Evolutionary conservation across 73 alveolate genomes (phyloP).

Genomic region (Durusdinium trenchii): DNA sequence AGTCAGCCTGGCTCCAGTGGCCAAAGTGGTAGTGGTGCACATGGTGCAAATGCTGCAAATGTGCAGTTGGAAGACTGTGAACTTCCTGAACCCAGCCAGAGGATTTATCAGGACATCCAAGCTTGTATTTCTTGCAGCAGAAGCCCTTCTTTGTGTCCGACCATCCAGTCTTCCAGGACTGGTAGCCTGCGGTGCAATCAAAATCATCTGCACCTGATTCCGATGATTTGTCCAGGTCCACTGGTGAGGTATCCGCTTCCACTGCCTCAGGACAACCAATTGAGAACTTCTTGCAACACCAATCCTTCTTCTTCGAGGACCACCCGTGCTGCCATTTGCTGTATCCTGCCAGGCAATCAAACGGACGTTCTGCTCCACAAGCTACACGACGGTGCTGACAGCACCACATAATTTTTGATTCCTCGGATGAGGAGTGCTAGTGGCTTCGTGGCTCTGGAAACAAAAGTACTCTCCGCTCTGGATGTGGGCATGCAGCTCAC

Average conservation of each 20-base stretch:
- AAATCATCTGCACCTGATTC: neutral
- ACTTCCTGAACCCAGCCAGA: neutral
- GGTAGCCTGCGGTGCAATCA: slow-evolving; percentile 58
- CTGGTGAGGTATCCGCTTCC: too few species aligned
- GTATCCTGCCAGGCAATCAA: slow-evolving; percentile 55
- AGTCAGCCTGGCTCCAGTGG: neutral
- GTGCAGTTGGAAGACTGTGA: too few species aligned
- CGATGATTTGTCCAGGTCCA: neutral
- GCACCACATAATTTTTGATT: slow-evolving; percentile 21
- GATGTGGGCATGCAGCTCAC: too few species aligned
- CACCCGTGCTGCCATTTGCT: slow-evolving; percentile 10
- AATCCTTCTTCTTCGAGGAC: slow-evolving; percentile 31
- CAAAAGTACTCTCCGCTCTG: too few species aligned
- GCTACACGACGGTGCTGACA: slow-evolving; percentile 21
- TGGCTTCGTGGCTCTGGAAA: neutral
- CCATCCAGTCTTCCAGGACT: slow-evolving; percentile 47
- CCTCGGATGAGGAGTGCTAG: neutral
- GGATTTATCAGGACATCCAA: slow-evolving; percentile 60
- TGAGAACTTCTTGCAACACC: slow-evolving; percentile 14
- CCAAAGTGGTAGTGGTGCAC: too few species aligned
- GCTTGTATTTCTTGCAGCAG: slow-evolving; percentile 61
- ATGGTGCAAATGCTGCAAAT: too few species aligned
- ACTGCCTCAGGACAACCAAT: slow-evolving; percentile 35
- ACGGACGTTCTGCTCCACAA: neutral
- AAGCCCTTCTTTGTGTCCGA: slow-evolving; percentile 40